Percentiles rank a stretch among this genome's conserved stretches.
Conservation (phyloP, 148 eudicot species). For the Euryodendron excelsum region DNA sequence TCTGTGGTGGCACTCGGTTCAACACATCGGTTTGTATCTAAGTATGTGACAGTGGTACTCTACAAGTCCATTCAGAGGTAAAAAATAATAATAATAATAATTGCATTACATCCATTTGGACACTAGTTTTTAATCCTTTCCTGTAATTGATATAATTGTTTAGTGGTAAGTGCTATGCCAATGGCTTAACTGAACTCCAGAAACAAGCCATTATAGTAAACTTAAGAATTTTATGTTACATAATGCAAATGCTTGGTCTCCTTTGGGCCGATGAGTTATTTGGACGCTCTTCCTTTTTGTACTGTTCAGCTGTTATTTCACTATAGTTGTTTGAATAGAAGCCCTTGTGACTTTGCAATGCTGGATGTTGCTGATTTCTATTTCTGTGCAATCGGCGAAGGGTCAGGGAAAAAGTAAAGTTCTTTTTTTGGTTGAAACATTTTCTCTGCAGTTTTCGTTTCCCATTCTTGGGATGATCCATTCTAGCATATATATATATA, state of each 20-base stretch:
- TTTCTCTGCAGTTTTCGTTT: too few relatives aligned
- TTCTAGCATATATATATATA: too few relatives aligned
- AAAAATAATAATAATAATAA: slow-evolving; percentile 49
- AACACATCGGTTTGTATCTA: slow-evolving; percentile 72
- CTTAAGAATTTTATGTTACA: background rate
- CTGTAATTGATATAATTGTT: slow-evolving; percentile 17
- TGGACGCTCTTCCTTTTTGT: background rate
- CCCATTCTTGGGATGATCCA: too few relatives aligned
- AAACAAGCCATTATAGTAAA: background rate
- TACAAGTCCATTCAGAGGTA: slow-evolving; percentile 78
- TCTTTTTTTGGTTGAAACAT: background rate
- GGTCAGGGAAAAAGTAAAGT: background rate
- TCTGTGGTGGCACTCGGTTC: slow-evolving; percentile 88
- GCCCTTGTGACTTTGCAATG: background rate
- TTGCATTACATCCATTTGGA: background rate
- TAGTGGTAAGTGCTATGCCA: background rate
- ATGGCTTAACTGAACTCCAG: slow-evolving; percentile 2
- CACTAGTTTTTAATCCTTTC: background rate
- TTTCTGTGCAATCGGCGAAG: background rate
- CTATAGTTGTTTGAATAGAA: background rate
- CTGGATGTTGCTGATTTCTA: background rate
- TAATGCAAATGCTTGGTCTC: background rate
- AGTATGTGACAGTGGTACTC: slow-evolving; percentile 81
- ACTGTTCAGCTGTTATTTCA: background rate
- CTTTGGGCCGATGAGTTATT: background rate